Percentiles rank a stretch among this genome's conserved stretches.
Evolutionary conservation across 306 rosid genomes (phyloP).

Genomic region (Spatholobus suberectus): DNA sequence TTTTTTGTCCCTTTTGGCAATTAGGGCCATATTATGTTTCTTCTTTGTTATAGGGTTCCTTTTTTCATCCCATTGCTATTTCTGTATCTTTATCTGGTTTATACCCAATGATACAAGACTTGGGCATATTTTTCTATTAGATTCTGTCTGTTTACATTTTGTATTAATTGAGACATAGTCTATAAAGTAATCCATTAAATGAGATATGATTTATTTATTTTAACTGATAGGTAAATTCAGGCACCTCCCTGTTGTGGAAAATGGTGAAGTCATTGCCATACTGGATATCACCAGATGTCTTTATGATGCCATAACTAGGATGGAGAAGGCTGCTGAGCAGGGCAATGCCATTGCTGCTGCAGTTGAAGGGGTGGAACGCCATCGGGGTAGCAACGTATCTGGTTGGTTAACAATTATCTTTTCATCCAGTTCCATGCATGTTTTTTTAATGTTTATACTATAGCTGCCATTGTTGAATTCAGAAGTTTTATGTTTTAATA

Average conservation of each 20-base stretch:
- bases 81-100: constrained; percentile 18
- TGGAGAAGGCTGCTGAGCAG: constrained; percentile 97
- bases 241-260: constrained; percentile 98
- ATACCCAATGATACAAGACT: constrained; percentile 7
- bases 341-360: constrained; percentile 95
- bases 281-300: constrained; percentile 94
- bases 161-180: neutral
- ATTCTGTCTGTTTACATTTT: neutral
- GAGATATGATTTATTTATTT: constrained; percentile 10
- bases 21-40: neutral
- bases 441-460: constrained; percentile 5
- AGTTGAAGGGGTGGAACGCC: constrained; percentile 89
- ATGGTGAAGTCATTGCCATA: constrained; percentile 93
- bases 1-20: neutral
- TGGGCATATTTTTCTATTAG: constrained; percentile 7
- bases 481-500: neutral
- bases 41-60: neutral
- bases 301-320: constrained; percentile 89
- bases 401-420: constrained; percentile 55
- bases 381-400: constrained; percentile 68
- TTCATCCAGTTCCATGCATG: constrained; percentile 8
- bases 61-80: neutral
- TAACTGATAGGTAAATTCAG: constrained; percentile 84
- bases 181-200: constrained; percentile 26
- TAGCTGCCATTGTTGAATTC: constrained; percentile 14